Percentiles rank a stretch among this genome's conserved stretches.
phyloP scores from a whole-genome alignment of 495 filamentous ascomycete species.

The Aspergillus sclerotiicarbonarius region DNA sequence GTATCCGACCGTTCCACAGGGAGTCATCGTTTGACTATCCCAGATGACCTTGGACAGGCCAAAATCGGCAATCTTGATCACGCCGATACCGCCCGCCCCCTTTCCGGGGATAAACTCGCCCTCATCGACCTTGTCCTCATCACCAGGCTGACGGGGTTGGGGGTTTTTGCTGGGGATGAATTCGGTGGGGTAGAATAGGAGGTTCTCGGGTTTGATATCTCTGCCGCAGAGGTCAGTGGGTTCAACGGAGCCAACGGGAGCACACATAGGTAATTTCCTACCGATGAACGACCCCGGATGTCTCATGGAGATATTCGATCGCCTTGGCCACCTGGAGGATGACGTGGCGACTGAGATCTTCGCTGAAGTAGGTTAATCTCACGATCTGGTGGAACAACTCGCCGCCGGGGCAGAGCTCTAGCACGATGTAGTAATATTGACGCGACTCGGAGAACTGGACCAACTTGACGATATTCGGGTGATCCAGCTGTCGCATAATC shows the following conservation, averaged over 20 bases:
- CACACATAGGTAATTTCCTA: constrained; percentile 44
- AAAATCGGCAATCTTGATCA: constrained; percentile 97
- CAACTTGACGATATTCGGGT: constrained; percentile 91
- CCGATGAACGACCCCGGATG: constrained; percentile 94
- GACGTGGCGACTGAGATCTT: constrained; percentile 90
- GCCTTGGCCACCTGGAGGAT: constrained; percentile 92
- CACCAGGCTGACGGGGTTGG: constrained; percentile 73
- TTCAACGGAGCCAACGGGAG: constrained; percentile 23
- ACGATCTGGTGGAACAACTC: constrained; percentile 99
- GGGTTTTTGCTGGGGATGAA: constrained; percentile 78
- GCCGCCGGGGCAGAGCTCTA: constrained; percentile 92
- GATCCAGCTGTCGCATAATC: constrained; percentile 95
- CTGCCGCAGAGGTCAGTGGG: constrained; percentile 43
- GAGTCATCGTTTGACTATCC: constrained; percentile 99
- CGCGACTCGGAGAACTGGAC: constrained; percentile 90
- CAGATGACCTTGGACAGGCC: constrained; percentile 96
- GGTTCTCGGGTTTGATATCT: constrained; percentile 98
- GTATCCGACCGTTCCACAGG: constrained; percentile 96
- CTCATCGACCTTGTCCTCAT: constrained; percentile 97
- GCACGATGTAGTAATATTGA: constrained; percentile 95
- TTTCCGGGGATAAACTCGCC: constrained; percentile 84
- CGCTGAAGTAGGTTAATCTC: constrained; percentile 96
- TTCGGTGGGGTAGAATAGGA: constrained; percentile 84
- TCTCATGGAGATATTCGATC: constrained; percentile 91
- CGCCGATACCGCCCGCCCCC: constrained; percentile 89